Evolutionary conservation across 2,329 filamentous ascomycete species (phyloP).

Genomic region (Colletotrichum musae): DNA sequence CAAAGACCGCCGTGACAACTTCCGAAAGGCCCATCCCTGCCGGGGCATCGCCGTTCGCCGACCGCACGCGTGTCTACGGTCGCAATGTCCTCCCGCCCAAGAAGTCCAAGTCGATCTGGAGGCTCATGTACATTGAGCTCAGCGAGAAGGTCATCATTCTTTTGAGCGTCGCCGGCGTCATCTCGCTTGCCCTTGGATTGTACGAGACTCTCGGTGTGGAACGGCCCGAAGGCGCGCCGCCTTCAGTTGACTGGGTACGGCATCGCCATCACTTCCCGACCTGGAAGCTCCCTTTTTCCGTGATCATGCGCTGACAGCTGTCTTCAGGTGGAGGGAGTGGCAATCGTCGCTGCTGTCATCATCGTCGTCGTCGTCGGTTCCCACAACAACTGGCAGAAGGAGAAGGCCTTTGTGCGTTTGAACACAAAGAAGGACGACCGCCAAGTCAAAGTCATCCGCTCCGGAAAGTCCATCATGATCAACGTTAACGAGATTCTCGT

Average conservation of each 20-base stretch:
- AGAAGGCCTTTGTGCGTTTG: slow-evolving; percentile 66
- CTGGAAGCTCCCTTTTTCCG: too few relatives aligned
- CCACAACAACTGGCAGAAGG: slow-evolving; percentile 69
- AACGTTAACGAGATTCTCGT: slow-evolving; percentile 73
- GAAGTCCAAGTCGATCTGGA: slow-evolving; percentile 27
- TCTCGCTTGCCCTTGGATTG: slow-evolving; percentile 71
- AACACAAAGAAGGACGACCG: slow-evolving; percentile 68
- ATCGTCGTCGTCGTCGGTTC: slow-evolving; percentile 69
- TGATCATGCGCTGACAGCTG: too few relatives aligned
- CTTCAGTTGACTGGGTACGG: slow-evolving; percentile 63
- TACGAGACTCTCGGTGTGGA: slow-evolving; percentile 68
- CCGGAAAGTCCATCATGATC: slow-evolving; percentile 67
- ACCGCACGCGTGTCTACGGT: slow-evolving; percentile 70
- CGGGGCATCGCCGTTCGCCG: slow-evolving; percentile 49
- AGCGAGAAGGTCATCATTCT: slow-evolving; percentile 74
- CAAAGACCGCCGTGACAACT: slow-evolving; percentile 7
- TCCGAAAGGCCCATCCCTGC: slow-evolving; percentile 4
- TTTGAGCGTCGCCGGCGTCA: slow-evolving; percentile 69
- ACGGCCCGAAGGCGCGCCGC: slow-evolving; percentile 50
- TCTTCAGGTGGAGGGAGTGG: slow-evolving; percentile 60
- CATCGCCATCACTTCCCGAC: too few relatives aligned
- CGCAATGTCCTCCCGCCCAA: slow-evolving; percentile 46
- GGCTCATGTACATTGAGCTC: slow-evolving; percentile 69
- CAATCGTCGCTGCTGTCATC: slow-evolving; percentile 67
- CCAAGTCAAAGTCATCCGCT: slow-evolving; percentile 69